Base-by-base conservation (phyloP, 495 filamentous ascomycete genomes). In the Lophium mytilinum region DNA sequence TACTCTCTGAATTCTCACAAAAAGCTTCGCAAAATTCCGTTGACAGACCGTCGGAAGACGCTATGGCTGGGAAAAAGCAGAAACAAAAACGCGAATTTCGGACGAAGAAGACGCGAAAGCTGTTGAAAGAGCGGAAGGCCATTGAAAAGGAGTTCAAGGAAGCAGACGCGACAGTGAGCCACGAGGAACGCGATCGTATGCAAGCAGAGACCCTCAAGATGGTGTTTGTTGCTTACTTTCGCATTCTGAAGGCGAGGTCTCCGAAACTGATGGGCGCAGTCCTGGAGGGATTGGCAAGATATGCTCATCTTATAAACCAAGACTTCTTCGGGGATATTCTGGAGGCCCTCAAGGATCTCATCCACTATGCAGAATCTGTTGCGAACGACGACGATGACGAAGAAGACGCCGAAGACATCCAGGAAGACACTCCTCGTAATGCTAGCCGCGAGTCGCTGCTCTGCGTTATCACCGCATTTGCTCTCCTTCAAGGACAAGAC, bases 311-410 rank as follows among this genome's bases (percentile, higher is more conserved):
- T 15, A 96, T 98, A 76, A 98, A 98, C 73, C 87, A 96, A 66
- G 85, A 97, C 67, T 96, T 97, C 76, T 98, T 98, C 69, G 93
- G 93, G 18, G 93, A 96, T 69, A 75, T 98, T 37, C 82, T 98
- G 17, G 94, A 96, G 66, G 90, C 89, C 8, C 75, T 98, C 30
- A 93, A 93, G 68, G 94, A 96, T 54, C 78, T 98, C 11, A 91
- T 96, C 61, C 77, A 76, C 9, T 78, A 87, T 56, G 82, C 83
- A 50, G 82, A 87, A 40, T 65, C 53, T 1, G 37, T 45, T 19
- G 70, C 73, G 49, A 69, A 73, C 17, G 50, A 65, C n/a, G 72
- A 77, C 35, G 71, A 77, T 24, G 69, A 57, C 15, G 61, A 66
- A 2, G 66, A 75, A 14, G 73, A 73, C 9, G 71, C 73, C 1